A percentile compares a stretch with the other conserved stretches of the same genome.
These are phyloP conservation scores for Populus hybrid DNA, from an alignment of 441 rosid genomes.

Conservation along the genomic window DNA sequence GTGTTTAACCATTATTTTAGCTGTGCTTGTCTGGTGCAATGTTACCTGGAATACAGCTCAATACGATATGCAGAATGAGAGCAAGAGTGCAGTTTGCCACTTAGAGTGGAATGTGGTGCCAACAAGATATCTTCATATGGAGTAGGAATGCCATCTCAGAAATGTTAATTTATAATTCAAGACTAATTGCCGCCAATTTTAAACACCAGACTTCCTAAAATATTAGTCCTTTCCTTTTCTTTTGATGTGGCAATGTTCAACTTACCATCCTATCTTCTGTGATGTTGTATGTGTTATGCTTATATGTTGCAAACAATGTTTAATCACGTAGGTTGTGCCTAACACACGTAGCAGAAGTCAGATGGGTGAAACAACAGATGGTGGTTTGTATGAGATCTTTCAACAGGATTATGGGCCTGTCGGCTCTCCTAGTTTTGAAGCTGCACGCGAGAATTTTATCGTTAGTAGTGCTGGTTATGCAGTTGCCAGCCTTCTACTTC, in stretches of 20 bases:
- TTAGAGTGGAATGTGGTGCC: not conserved
- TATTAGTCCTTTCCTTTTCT: not conserved
- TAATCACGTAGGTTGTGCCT: slow-evolving; percentile 74
- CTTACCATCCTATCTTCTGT: not conserved
- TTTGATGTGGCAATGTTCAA: not conserved
- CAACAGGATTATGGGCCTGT: slow-evolving; percentile 97
- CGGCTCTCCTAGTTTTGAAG: slow-evolving; percentile 82
- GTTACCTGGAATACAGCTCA: not conserved
- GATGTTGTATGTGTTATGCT: not conserved
- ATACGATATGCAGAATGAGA: not conserved
- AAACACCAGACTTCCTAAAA: not conserved
- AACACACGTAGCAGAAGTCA: slow-evolving; percentile 94
- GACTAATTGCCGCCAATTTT: not conserved
- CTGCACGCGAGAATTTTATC: slow-evolving; percentile 91
- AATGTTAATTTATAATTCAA: not conserved
- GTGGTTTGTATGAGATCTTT: slow-evolving; percentile 94
- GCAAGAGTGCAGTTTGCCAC: not conserved
- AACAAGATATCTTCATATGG: not conserved
- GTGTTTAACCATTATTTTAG: not conserved
- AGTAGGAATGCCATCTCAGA: not conserved
- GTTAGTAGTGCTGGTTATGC: slow-evolving; percentile 99
- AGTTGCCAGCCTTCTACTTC: slow-evolving; percentile 93
- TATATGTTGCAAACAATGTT: not conserved
- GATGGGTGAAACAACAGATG: slow-evolving; percentile 99
- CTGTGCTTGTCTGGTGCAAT: not conserved